Base-by-base conservation (phyloP, 2,329 filamentous ascomycete genomes). In the Ophiostoma sp. region DNA sequence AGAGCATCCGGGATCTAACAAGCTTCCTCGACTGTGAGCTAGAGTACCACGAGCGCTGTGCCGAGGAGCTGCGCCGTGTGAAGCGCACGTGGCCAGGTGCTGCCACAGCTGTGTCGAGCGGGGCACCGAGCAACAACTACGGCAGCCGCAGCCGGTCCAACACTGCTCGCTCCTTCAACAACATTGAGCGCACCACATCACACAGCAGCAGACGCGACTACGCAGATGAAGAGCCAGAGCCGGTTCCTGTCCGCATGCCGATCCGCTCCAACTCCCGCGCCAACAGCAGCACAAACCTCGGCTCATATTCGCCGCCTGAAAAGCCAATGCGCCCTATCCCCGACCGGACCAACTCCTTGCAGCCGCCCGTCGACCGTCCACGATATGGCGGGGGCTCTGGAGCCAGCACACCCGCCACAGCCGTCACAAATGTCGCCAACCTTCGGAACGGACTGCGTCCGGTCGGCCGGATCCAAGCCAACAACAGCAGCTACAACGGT, bases 1-100 rank as follows among this genome's bases (percentile, higher is more conserved):
- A 98, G 73, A 93, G 89, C 76, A 87, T 97, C 60, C 84, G 86
- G 67, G 93, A 97, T 76, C 82, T 98, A 70, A 89, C 88, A 3
- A 83, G 87, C 23, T 96, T 98, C 78, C 82, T 98, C 68, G 94
- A 98, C 72, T 90, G 92, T 57, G 91, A 98, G 81, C 84, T 98
- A 71, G 90, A 91, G 73, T 97, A 95, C 80, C 91, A 97, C 78
- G 94, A 98, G 78, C 89, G 91, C 72, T 97, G 93, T 78, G 87
- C 91, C 69, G 94, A 97, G 74, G 91, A 96, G 74, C 86, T 98
- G 69, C 82, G 85, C 4, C 83, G 84, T 39, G 81, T 83, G 35
- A 82, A 83, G 67, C 80, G 83, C 71, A 79, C 80, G 71, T 85
- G 84, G 82, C 76, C 75, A 31, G 71, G 74, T 1, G 69, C 75